phyloP scores from a whole-genome alignment of 176 grass and related monocot genomes.

The Cenchrus purpureus region DNA sequence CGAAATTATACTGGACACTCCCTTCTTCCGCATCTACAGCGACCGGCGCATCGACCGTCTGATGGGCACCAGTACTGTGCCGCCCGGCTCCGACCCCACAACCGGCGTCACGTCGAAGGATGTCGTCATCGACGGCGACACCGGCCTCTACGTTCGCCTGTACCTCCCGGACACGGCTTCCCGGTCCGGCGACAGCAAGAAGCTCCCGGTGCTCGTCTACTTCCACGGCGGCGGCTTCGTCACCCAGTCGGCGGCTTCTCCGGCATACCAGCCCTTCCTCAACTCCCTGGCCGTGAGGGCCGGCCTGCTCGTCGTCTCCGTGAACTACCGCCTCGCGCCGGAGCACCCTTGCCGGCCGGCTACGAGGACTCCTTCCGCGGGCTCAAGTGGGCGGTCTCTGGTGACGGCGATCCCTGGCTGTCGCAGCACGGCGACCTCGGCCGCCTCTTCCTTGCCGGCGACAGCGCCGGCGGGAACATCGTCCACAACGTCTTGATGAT shows the following conservation, averaged over 20 bases:
- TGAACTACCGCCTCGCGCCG: conserved; percentile 78
- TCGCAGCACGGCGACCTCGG: conserved; percentile 16
- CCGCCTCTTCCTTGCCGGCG: conserved; percentile 34
- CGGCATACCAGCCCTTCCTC: conserved; percentile 41
- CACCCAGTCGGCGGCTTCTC: conserved; percentile 29
- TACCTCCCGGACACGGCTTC: conserved; percentile 1
- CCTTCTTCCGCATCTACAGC: conserved; percentile 24
- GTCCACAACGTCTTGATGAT: conserved; percentile 52
- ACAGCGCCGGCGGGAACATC: conserved; percentile 31
- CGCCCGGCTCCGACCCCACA: background rate
- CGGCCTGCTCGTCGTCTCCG: conserved; percentile 45
- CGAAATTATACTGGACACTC: background rate
- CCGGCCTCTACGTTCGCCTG: conserved; percentile 6
- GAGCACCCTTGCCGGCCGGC: conserved; percentile 64
- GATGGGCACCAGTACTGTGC: background rate
- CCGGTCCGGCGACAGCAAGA: background rate
- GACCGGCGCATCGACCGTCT: conserved; percentile 27
- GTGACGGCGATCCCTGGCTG: background rate
- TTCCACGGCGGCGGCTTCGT: conserved; percentile 60
- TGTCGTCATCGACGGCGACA: conserved; percentile 1
- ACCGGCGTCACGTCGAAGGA: conserved; percentile 33
- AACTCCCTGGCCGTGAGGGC: conserved; percentile 41
- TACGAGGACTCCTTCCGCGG: conserved; percentile 55
- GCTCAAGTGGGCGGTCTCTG: conserved; percentile 41
- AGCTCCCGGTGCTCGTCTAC: conserved; percentile 45